Percentiles rank a stretch among this genome's conserved stretches.
These are phyloP conservation scores for Aquanectria penicillioides DNA, from an alignment of 2,329 filamentous ascomycete species.

Conservation along the genomic window DNA sequence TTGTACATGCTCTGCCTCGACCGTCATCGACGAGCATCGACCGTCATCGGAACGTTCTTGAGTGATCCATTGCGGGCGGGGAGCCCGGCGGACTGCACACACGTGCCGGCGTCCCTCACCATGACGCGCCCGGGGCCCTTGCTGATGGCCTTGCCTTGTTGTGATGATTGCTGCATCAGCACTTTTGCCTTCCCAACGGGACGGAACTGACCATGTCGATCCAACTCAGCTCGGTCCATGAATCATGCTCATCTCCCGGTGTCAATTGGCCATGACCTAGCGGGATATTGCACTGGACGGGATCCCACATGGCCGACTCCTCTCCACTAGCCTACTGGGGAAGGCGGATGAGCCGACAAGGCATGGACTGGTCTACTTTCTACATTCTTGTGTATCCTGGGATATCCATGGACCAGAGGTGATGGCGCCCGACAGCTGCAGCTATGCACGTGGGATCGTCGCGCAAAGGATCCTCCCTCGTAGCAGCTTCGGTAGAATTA, in stretches of 20 bases:
- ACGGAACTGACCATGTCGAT: constrained; percentile 34
- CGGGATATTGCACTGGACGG: constrained; percentile 27
- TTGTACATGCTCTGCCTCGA: too few relatives aligned
- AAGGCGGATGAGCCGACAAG: constrained; percentile 30
- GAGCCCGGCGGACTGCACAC: constrained; percentile 26
- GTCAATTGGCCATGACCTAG: constrained; percentile 30
- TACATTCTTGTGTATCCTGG: constrained; percentile 7
- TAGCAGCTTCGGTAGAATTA: constrained; percentile 22
- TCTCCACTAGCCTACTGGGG: constrained; percentile 34
- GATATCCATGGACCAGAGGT: constrained; percentile 25
- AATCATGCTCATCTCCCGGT: constrained; percentile 22
- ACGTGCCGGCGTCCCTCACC: constrained; percentile 36
- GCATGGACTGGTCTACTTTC: constrained; percentile 14
- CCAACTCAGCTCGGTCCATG: constrained; percentile 27
- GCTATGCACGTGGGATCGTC: constrained; percentile 21
- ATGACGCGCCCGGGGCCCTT: constrained; percentile 33
- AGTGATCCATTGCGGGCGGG: constrained; percentile 16
- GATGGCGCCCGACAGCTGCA: constrained; percentile 9
- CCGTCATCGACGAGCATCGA: too few relatives aligned
- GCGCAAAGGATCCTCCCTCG: background rate
- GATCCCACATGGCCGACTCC: constrained; percentile 23
- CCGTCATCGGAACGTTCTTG: background rate
- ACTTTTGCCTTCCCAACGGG: constrained; percentile 31
- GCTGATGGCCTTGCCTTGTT: background rate
- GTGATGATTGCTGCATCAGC: constrained; percentile 20